Base-by-base conservation (phyloP, 75 land plant species). In the Pinus taeda region DNA sequence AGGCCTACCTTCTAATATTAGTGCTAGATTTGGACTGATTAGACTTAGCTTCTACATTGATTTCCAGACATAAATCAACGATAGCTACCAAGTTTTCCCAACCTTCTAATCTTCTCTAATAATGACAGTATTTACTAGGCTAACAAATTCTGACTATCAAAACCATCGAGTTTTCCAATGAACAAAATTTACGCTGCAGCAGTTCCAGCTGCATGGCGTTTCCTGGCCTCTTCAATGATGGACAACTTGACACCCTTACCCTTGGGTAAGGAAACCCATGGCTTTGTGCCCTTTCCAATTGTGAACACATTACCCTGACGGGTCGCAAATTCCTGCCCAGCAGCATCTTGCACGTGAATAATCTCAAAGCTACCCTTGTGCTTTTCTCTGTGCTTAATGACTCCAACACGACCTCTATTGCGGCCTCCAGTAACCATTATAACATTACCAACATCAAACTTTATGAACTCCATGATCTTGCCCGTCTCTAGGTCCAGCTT, bases 401-500 rank as follows among this genome's bases (percentile, higher is more conserved):
- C 83, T 61, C 98, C 98, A 78, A 95, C 89, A 45, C 96, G 88
- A 12, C 98, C 98, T 53, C 92, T 91, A 87, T 95, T 95, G 29
- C 96, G 90, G 59, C 98, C 98, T 57, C 96, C 98, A 82, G 98
- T 95, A 62, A 95, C 98, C 98, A 95, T 95, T 45, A 91, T 92
- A 72, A 93, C 84, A 86, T 93, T 95, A 21, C 98, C 98, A 71
- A 95, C 93, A 83, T 95, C 98, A 83, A 95, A 95, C 84, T 95
- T 95, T 83, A 95, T 93, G 83, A 93, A 93, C 57, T 95, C 98
- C 45, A 76, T 78, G 22, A 95, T 89, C 82, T 95, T 95, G 60
- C 90, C 88, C 22, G 85, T 80, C 77, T 95, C 98, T 6, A 93
- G 74, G 59, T 95, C 95, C 49, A 95, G 77, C 84, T 95, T 95